Percentiles rank a stretch among this genome's conserved stretches.
These are phyloP conservation scores for Citrus cavaleriei DNA, from an alignment of 345 rosid species.

Conservation along the genomic window DNA sequence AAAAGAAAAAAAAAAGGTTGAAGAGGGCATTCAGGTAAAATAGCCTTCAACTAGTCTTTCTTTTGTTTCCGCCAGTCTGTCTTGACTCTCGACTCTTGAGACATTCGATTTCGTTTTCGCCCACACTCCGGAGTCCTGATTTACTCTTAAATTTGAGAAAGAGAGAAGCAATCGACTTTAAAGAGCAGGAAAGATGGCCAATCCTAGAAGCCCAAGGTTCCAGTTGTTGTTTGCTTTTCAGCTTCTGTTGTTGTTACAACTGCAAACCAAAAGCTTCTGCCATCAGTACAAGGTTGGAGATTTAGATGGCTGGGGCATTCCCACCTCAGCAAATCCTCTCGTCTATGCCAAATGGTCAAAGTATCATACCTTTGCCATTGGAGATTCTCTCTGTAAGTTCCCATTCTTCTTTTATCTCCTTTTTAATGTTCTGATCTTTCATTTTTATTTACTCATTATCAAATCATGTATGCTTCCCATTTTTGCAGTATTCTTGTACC, in stretches of 20 bases:
- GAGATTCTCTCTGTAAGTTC: conserved; percentile 76
- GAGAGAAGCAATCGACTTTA: neutral
- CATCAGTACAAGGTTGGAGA: conserved; percentile 70
- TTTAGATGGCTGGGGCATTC: conserved; percentile 86
- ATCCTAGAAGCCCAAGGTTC: conserved; percentile 14
- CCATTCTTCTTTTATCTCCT: neutral
- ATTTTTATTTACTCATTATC: neutral
- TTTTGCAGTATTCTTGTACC: conserved; percentile 77
- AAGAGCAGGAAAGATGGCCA: conserved; percentile 18
- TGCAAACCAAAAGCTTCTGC: conserved; percentile 45
- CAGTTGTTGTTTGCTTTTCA: conserved; percentile 25
- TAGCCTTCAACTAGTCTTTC: neutral
- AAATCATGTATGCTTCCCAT: neutral
- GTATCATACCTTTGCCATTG: conserved; percentile 53
- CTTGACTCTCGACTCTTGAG: neutral
- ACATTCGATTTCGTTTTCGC: neutral
- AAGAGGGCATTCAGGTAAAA: conserved; percentile 6
- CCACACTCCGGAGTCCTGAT: neutral
- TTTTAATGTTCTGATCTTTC: neutral
- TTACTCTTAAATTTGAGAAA: neutral
- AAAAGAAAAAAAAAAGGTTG: too few relatives aligned
- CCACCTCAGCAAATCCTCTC: conserved; percentile 49
- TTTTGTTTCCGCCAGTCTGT: neutral
- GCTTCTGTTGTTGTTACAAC: conserved; percentile 40
- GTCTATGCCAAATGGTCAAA: conserved; percentile 80